Evolutionary conservation across 1,139 yeast genomes (phyloP), one percentile per base, ranked within the genome.

Genomic region (Yamadazyma mexicana): DNA sequence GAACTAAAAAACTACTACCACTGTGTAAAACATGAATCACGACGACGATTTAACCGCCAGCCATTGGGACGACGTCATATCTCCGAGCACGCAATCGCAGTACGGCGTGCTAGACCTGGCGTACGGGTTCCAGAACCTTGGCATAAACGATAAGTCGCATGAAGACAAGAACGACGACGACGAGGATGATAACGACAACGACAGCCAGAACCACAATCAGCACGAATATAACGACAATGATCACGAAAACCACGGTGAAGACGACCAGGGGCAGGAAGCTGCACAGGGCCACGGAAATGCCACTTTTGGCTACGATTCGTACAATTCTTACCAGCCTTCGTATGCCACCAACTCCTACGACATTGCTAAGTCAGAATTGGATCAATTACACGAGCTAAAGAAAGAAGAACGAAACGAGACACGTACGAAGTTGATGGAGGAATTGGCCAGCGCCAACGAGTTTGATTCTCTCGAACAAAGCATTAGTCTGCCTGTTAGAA

Each of bases 41-140:
- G 66, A 62, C 35, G 70, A 49, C 17, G 53, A 65, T 40, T 52
- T 65, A 23, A 61, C 69, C 8, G 66, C 66, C 17, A 64, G 69
- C 10, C 68, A 61, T 42, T 65, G 70, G 70, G 69, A 64, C 41
- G 71, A 65, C 49, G 64, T 62, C 5, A 43, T 62, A 16, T 51
- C 66, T 2, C 57, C 66, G 8, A 42, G 41, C 29, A 39, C 43
- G 12, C 34, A 35, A 30, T 47, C 25, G 4, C 24, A n/a, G 24
- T 30, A 30, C 24, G 24, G 24, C 6, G 10, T 12, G 6, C 6
- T 30, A 16, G 33, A 38, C 15, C 50, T 54, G 11, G 49, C 46
- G 15, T 49, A 57, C 47, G 64, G 61, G 35, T 65, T 65, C 46
- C 50, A 51, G 34, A 58, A 55, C 24, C 52, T 62, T 34, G 45